phyloP scores from a whole-genome alignment of 352 stramenopile genomes.

The Globisporangium recalcitrans region DNA sequence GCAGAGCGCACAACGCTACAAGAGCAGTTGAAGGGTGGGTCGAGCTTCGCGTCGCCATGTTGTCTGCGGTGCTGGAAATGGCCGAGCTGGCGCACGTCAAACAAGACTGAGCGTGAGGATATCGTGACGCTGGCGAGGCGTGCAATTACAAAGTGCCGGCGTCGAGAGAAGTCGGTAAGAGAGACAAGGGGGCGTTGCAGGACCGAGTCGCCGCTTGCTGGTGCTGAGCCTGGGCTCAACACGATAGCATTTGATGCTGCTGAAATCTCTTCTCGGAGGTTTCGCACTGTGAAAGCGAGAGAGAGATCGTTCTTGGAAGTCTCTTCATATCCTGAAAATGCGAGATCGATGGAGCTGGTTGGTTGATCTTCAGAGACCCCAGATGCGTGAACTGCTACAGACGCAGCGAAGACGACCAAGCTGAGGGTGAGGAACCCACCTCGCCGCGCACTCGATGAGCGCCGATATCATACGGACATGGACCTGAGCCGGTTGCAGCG shows the following conservation, averaged over 20 bases:
- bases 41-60: not conserved
- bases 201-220: not conserved
- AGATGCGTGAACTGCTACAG: too few relatives aligned
- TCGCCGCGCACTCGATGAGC: too few relatives aligned
- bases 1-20: not conserved
- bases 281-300: not conserved
- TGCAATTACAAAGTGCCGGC: not conserved
- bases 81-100: not conserved
- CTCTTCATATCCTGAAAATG: too few relatives aligned
- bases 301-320: not conserved
- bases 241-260: too few relatives aligned
- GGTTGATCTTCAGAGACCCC: too few relatives aligned
- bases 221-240: too few relatives aligned
- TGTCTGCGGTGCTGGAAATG: not conserved
- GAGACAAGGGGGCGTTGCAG: not conserved
- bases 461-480: too few relatives aligned
- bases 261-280: not conserved
- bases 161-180: not conserved
- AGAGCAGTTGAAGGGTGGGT: not conserved
- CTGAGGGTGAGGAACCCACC: too few relatives aligned
- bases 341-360: too few relatives aligned
- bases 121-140: not conserved
- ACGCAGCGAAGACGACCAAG: too few relatives aligned
- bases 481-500: not conserved
- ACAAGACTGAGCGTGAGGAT: not conserved